phyloP scores from a whole-genome alignment of 176 grass and related monocot species.

The Hsuehochloa calcarea region DNA sequence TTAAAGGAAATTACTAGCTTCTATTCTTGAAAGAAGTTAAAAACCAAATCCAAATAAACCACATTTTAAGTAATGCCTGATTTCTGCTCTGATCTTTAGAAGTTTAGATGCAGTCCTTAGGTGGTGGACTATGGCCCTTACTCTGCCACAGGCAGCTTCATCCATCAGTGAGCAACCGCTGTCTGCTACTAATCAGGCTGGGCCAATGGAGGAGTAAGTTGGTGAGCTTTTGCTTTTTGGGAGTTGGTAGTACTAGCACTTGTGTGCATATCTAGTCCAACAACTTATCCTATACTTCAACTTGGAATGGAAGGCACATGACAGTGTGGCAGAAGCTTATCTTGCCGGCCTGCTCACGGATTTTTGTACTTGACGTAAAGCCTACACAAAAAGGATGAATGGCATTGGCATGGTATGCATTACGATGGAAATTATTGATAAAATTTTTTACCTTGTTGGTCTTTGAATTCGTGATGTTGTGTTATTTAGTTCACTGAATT shows the following conservation, averaged over 20 bases:
- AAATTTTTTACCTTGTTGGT: no score
- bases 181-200: neutral
- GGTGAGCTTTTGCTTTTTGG: conserved; percentile 4
- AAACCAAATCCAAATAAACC: neutral
- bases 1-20: neutral
- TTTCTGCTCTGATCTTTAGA: neutral
- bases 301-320: conserved; percentile 26
- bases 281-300: neutral
- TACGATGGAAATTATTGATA: neutral
- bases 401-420: neutral
- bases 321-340: neutral
- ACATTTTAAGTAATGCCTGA: neutral
- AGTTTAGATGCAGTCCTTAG: neutral
- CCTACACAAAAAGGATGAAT: conserved; percentile 22
- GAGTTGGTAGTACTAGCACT: conserved; percentile 6
- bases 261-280: neutral
- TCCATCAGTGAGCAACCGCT: neutral
- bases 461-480: no score
- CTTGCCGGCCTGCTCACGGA: neutral
- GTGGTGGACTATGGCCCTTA: neutral
- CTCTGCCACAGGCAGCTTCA: neutral
- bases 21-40: neutral
- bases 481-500: no score
- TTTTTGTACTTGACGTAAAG: conserved; percentile 21
- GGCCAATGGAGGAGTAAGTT: neutral